Evolutionary conservation across 2,329 filamentous ascomycete species (phyloP), one percentile per base, ranked within the genome.

Genomic region (Fusarium caatingaense): DNA sequence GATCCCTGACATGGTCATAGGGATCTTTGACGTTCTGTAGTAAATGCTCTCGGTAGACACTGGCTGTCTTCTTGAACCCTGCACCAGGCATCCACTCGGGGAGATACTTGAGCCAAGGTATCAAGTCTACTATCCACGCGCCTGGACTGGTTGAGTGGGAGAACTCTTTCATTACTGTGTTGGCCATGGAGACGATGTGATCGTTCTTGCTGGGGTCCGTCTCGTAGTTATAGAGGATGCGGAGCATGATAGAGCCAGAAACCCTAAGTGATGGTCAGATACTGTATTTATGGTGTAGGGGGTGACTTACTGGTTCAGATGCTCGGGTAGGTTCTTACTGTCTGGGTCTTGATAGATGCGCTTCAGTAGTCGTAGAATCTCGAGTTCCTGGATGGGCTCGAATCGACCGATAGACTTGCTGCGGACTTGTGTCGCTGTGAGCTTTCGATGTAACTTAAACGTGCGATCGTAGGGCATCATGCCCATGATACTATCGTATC

Each of bases 131-230:
- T 20, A 37, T 20, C 63, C 64, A 67, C 0, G 57, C 56, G 10
- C 64, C 64, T 12, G 63, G 63, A 3, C 45, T 18, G 0, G 64
- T 67, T 6, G 64, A 63, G 2, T 57, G 18, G 5, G 64, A 67
- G 11, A 67, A 67, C 6, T 67, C 63, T 3, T 63, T 34, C 64
- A 67, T 67, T 3, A 67, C 63, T 1, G 37, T 27, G 20, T 67
- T 67, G 0, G 63, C 21, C 48, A 47, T 67, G 1, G 18, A n/a
- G 18, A 67, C 50, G 3, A 67, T 62, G 2, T 23, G 30, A 5
- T 67, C 63, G 11, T 18, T 67, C 16, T 21, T 41, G 0, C 3
- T 10, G 2, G 42, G 11, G 12, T 62, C 46, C 8, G 56, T 63
- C 5, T 51, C 23, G 11, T 67, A 67, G 8, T 62, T 63, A 18